phyloP scores from a whole-genome alignment of 495 filamentous ascomycete genomes.

The Cercophora samala region DNA sequence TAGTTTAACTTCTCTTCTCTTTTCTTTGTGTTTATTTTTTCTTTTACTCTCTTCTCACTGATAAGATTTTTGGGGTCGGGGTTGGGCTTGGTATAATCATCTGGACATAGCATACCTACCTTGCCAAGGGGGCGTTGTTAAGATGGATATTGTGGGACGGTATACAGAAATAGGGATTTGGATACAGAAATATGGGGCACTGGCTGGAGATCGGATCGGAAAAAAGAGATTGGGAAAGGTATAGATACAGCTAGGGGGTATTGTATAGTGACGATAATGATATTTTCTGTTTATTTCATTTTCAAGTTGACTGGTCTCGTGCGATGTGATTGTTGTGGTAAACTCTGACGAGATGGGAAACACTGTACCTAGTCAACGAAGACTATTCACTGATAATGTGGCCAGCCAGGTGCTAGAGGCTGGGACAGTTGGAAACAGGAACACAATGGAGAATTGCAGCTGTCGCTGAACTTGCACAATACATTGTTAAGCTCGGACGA shows the following conservation, averaged over 20 bases:
- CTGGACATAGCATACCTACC: background rate
- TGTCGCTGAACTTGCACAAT: too few relatives aligned
- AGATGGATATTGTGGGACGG: background rate
- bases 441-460: too few relatives aligned
- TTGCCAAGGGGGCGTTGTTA: too few relatives aligned
- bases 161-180: background rate
- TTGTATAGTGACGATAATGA: background rate
- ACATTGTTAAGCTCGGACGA: too few relatives aligned
- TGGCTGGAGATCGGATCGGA: background rate
- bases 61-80: background rate
- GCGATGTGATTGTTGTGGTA: background rate
- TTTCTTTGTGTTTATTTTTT: conserved; percentile 1
- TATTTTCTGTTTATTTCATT: background rate
- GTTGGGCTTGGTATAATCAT: background rate
- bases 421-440: too few relatives aligned
- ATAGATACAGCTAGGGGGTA: background rate
- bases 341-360: background rate
- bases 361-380: background rate
- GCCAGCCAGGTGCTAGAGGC: too few relatives aligned
- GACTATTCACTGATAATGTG: background rate
- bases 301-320: background rate
- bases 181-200: background rate
- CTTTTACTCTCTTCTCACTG: background rate
- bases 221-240: background rate
- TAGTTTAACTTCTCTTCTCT: background rate